A percentile compares a stretch with the other conserved stretches of the same genome.
Conservation (phyloP, 805 yeast genomes). For the Starmerella apicola region DNA sequence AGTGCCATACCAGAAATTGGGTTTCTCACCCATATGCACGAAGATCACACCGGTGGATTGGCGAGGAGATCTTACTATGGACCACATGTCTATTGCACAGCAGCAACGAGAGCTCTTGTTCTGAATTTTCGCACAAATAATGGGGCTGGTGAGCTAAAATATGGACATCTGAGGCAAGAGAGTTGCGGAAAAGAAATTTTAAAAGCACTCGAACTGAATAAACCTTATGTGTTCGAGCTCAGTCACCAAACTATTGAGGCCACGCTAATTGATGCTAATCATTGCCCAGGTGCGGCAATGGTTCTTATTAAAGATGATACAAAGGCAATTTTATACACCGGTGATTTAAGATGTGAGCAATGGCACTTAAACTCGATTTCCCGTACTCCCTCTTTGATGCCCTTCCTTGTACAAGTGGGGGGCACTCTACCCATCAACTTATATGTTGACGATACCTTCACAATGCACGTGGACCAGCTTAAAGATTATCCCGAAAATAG, state of each 20-base stretch:
- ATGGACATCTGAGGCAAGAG: slow-evolving; percentile 20
- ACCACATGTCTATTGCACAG: slow-evolving; percentile 37
- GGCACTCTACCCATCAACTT: slow-evolving; percentile 32
- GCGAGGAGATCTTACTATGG: slow-evolving; percentile 29
- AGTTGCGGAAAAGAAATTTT: slow-evolving; percentile 20
- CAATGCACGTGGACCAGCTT: slow-evolving; percentile 38
- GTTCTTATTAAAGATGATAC: slow-evolving; percentile 30
- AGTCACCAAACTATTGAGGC: slow-evolving; percentile 24
- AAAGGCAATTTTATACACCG: slow-evolving; percentile 38
- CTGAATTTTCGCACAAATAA: slow-evolving; percentile 17
- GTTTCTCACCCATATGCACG: slow-evolving; percentile 42
- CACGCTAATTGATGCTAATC: slow-evolving; percentile 39
- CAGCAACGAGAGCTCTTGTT: slow-evolving; percentile 28
- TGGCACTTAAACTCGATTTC: slow-evolving; percentile 37
- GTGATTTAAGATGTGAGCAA: slow-evolving; percentile 44
- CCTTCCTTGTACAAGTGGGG: slow-evolving; percentile 28
- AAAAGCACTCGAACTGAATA: slow-evolving; percentile 11
- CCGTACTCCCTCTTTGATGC: slow-evolving; percentile 32
- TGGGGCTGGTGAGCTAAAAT: slow-evolving; percentile 19
- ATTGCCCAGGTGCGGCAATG: slow-evolving; percentile 51
- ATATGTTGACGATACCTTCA: slow-evolving; percentile 46
- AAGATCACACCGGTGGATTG: slow-evolving; percentile 43
- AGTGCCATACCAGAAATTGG: slow-evolving; percentile 23
- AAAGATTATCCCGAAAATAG: slow-evolving; percentile 34
- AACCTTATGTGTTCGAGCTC: slow-evolving; percentile 15